Evolutionary conservation across 129 eudicot genomes (phyloP).

Genomic region (Pulicaria dysenterica): DNA sequence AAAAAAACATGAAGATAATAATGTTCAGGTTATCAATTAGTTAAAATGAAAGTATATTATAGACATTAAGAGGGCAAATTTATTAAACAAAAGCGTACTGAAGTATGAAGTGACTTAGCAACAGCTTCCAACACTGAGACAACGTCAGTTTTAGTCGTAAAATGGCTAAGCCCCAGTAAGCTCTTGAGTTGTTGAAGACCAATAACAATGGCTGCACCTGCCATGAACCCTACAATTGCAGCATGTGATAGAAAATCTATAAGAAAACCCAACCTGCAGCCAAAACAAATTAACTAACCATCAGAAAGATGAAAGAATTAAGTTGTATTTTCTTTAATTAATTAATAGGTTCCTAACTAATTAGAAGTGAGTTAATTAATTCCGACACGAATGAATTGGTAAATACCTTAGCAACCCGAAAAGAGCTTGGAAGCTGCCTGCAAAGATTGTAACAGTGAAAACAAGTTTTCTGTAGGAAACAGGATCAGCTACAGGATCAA

Average conservation of each 20-base stretch:
- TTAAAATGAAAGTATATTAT: background rate
- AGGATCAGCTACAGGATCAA: constrained; percentile 55
- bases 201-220: constrained; percentile 75
- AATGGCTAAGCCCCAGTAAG: constrained; percentile 56
- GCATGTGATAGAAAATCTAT: constrained; percentile 86
- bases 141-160: constrained; percentile 61
- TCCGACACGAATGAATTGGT: background rate
- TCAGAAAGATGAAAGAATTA: background rate
- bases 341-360: too few species aligned
- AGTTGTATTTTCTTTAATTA: too few species aligned
- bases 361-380: too few species aligned
- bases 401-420: constrained; percentile 70
- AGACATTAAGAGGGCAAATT: background rate
- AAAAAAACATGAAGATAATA: background rate
- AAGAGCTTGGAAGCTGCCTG: constrained; percentile 66
- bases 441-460: constrained; percentile 65
- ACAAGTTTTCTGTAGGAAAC: constrained; percentile 47
- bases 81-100: constrained; percentile 35
- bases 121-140: constrained; percentile 57
- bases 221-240: constrained; percentile 84
- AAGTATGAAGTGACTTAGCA: constrained; percentile 41
- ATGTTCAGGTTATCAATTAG: background rate
- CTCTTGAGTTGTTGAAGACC: constrained; percentile 80
- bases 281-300: background rate
- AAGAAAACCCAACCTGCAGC: constrained; percentile 70